Evolutionary conservation across 2,329 filamentous ascomycete genomes (phyloP), one percentile per base, ranked within the genome.

Genomic region (Diaporthe sp.): DNA sequence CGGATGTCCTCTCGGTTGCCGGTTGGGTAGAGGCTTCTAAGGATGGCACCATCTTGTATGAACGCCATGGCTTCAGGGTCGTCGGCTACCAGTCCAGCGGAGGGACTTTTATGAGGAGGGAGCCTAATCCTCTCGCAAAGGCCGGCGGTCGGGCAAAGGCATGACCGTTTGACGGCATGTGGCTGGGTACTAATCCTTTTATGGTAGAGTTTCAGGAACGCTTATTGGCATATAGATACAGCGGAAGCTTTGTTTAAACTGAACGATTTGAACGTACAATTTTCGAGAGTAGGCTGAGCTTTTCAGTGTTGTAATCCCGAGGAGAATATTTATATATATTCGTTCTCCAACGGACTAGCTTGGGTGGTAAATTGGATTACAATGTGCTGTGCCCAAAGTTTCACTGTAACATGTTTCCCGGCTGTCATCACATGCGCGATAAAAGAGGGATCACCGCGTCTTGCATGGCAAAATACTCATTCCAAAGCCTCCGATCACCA

Each of bases 1-100:
- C 85, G 22, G 83, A 85, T 65, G 76, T 80, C 13, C 80, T 85
- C 2, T 81, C 82, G 7, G 74, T 86, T n/a, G 81, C 82, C 4
- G 79, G 79, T 0, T 86, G 83, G 67, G 80, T 86, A 22, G 85
- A 86, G 78, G 81, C 85, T 0, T 83, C 84, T 0, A 72, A 76
- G 0, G 78, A 82, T 8, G 85, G 83, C 0, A 80, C 78, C 9
- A 71, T 74, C 1, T 76, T 86, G 28, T 72, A 72, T 15, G 47
- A 31, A 28, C n/a, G 57, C 47, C 60, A 63, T 3, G 71, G 57
- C 17, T 72, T 72, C 31, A 42, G n/a, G 31, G 57, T 63, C 25
- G 47, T 63, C 0, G 71, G 44, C 1, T n/a, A 63, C 17, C 37
- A 42, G 31, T 42, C 42, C 0, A 61, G 44, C 22, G 44, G n/a